phyloP scores from a whole-genome alignment of 495 filamentous ascomycete species.

The Neurospora sp. region DNA sequence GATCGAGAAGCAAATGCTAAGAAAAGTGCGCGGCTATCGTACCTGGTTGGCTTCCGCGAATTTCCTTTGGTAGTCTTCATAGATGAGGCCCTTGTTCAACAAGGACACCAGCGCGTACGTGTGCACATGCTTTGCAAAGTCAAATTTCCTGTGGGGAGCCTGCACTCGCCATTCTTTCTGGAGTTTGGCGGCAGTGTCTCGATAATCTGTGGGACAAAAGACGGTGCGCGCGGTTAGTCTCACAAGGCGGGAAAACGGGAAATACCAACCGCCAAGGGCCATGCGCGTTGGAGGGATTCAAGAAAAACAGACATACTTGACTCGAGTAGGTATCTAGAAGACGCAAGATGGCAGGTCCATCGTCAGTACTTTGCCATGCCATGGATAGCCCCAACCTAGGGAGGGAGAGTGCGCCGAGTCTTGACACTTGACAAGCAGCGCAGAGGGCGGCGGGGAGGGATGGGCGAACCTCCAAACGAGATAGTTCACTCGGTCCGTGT shows the following conservation, averaged over 20 bases:
- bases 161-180: constrained; percentile 70
- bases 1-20: background rate
- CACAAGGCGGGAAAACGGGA: constrained; percentile 7
- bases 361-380: background rate
- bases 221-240: constrained; percentile 24
- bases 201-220: constrained; percentile 38
- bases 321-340: constrained; percentile 73
- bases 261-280: background rate
- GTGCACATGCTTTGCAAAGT: constrained; percentile 67
- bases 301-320: constrained; percentile 53
- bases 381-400: background rate
- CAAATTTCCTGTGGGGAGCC: constrained; percentile 59
- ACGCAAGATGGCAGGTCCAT: background rate
- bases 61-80: constrained; percentile 53
- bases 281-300: constrained; percentile 6
- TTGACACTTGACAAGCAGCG: constrained; percentile 17
- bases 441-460: constrained; percentile 6
- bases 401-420: background rate
- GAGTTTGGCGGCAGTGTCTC: constrained; percentile 67
- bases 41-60: constrained; percentile 30
- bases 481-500: constrained; percentile 94
- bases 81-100: constrained; percentile 69
- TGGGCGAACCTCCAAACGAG: constrained; percentile 88
- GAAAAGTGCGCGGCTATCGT: constrained; percentile 6
- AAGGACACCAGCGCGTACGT: constrained; percentile 64